A percentile compares a stretch with the other conserved stretches of the same genome.
Conservation (phyloP, 805 yeast species). For the Hagleromyces aurorensis region DNA sequence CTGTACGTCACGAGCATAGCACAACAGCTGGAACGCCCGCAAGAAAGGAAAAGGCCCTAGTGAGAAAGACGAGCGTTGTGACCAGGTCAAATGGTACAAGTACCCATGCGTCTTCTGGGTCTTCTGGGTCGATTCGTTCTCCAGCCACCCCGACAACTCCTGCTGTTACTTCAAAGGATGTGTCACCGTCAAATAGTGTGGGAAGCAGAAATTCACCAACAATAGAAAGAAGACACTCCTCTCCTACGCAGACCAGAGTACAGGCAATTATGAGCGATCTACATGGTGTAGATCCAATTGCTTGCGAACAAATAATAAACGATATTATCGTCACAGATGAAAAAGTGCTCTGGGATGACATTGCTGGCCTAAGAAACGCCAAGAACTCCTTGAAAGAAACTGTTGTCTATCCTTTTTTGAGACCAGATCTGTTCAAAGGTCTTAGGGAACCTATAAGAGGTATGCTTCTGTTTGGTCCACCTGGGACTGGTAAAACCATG, state of each 20-base stretch:
- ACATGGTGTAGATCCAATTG: constrained; percentile 65
- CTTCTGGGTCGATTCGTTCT: neutral
- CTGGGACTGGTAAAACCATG: constrained; percentile 99
- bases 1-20: constrained; percentile 1
- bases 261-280: constrained; percentile 24
- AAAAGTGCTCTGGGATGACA: constrained; percentile 92
- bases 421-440: constrained; percentile 91
- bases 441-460: constrained; percentile 94
- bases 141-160: constrained; percentile 1
- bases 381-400: constrained; percentile 87
- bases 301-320: constrained; percentile 78
- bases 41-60: too few species aligned
- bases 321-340: constrained; percentile 91
- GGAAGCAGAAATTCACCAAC: constrained; percentile 6
- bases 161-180: too few species aligned
- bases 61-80: constrained; percentile 2
- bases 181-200: too few species aligned
- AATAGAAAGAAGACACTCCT: constrained; percentile 1
- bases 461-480: constrained; percentile 94
- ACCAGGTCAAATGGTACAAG: neutral
- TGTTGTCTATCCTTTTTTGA: constrained; percentile 88
- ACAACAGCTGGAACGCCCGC: too few species aligned
- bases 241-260: constrained; percentile 5
- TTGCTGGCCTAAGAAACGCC: constrained; percentile 86
- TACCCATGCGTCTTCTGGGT: too few species aligned